Percentiles rank a stretch among this genome's conserved stretches.
Conservation (phyloP, 257 asterid genomes). For the Fraxinus quadrangulata region DNA sequence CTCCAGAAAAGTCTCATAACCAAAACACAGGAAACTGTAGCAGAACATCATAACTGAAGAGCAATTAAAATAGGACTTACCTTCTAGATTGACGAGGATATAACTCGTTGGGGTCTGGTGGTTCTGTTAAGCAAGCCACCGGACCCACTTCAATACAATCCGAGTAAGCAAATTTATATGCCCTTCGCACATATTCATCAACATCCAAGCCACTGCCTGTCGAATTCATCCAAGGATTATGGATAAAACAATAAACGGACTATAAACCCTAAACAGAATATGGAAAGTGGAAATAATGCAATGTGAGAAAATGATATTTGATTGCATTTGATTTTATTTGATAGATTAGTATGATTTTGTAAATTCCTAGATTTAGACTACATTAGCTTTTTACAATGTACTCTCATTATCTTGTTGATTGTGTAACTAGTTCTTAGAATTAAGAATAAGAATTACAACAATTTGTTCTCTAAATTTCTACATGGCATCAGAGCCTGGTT, state of each 20-base stretch:
- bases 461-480: background rate
- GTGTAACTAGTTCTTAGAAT: background rate
- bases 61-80: conserved; percentile 44
- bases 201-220: conserved; percentile 95
- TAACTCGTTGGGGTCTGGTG: conserved; percentile 95
- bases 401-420: background rate
- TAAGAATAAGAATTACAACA: background rate
- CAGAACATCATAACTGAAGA: background rate
- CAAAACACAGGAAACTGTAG: conserved; percentile 1
- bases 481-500: background rate
- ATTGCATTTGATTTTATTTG: background rate
- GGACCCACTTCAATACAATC: conserved; percentile 99
- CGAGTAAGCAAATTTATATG: conserved; percentile 93
- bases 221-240: conserved; percentile 28
- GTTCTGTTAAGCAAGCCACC: conserved; percentile 90
- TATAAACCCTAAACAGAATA: too few species aligned
- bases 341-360: background rate
- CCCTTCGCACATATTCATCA: conserved; percentile 97
- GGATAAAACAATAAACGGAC: background rate
- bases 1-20: background rate
- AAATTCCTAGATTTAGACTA: background rate
- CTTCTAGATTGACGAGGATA: conserved; percentile 94
- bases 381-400: background rate
- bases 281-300: conserved; percentile 16
- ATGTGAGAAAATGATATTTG: background rate